These are phyloP conservation scores for Alternaria ventricosa DNA, from an alignment of 2,329 filamentous ascomycete genomes.

Conservation along the genomic window DNA sequence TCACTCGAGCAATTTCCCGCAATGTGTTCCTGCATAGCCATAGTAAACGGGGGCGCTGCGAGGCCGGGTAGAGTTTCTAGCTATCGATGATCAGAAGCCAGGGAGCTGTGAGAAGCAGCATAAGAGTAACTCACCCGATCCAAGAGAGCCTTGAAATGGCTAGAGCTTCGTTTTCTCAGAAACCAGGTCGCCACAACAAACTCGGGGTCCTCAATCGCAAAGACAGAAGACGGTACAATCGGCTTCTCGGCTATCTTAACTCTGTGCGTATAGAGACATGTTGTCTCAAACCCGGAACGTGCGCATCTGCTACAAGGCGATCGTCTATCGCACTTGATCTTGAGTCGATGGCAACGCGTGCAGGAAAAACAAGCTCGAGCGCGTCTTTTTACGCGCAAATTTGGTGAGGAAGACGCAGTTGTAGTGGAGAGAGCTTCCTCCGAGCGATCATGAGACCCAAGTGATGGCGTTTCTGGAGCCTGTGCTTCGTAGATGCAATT, in stretches of 20 bases:
- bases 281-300: conserved; percentile 13
- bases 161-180: conserved; percentile 21
- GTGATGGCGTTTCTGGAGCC: neutral
- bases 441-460: neutral
- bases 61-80: neutral
- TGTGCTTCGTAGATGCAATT: conserved; percentile 11
- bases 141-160: conserved; percentile 22
- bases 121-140: neutral
- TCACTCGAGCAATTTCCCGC: conserved; percentile 22
- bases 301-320: conserved; percentile 26
- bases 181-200: conserved; percentile 28
- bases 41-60: conserved; percentile 6
- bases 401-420: neutral
- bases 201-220: conserved; percentile 21
- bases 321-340: conserved; percentile 30
- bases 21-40: conserved; percentile 20
- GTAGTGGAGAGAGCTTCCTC: neutral
- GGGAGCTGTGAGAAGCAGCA: neutral
- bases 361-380: conserved; percentile 26
- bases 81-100: neutral
- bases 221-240: neutral
- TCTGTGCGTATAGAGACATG: conserved; percentile 25
- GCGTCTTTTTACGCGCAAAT: neutral
- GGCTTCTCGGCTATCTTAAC: neutral
- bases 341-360: conserved; percentile 29